Percentiles rank a stretch among this genome's conserved stretches.
Conservation (phyloP, 176 grass and related monocot genomes). For the Oryza australiensis region DNA sequence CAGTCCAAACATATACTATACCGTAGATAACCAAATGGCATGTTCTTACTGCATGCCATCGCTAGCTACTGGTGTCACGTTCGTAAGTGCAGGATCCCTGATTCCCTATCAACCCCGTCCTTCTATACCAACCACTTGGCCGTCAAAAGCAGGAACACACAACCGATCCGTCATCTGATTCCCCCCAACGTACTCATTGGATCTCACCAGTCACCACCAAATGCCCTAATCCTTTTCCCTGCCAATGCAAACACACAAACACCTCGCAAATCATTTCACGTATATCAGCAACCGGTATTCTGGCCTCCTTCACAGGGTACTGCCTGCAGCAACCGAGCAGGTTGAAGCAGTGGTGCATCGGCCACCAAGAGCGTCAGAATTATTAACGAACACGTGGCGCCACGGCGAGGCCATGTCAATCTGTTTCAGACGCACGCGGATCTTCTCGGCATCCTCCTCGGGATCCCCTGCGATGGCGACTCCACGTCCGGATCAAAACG, state of each 20-base stretch:
- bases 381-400: conserved; percentile 23
- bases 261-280: not conserved
- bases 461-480: conserved; percentile 34
- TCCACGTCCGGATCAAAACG: not conserved
- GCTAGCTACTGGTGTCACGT: not conserved
- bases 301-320: not conserved
- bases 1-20: no score
- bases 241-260: not conserved
- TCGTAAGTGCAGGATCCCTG: not conserved
- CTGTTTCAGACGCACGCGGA: not conserved
- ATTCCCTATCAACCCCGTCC: no score
- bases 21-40: no score
- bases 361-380: not conserved
- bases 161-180: not conserved
- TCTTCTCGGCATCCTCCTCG: conserved; percentile 25
- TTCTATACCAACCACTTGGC: conserved; percentile 4
- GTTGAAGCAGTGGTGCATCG: not conserved
- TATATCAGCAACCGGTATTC: not conserved
- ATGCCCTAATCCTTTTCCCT: no score
- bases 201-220: not conserved
- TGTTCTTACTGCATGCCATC: no score
- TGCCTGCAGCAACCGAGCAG: not conserved
- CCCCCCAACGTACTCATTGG: not conserved
- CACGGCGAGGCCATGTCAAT: not conserved
- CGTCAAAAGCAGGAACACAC: not conserved